phyloP scores from a whole-genome alignment of 2,329 filamentous ascomycete species.

The Hypoxylon sp. region DNA sequence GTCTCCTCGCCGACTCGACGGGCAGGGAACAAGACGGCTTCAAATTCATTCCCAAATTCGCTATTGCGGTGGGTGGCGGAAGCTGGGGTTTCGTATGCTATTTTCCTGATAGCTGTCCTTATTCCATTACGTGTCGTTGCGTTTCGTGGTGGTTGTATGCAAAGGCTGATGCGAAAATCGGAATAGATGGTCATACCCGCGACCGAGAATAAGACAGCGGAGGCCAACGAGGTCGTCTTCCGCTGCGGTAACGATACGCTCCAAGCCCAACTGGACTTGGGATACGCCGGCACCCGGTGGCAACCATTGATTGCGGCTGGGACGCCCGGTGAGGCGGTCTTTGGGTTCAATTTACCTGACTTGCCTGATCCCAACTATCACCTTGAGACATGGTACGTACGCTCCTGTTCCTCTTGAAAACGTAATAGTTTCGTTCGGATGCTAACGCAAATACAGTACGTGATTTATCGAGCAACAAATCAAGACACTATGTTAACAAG shows the following conservation, averaged over 20 bases:
- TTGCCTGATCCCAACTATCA: conserved; percentile 45
- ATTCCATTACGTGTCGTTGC: neutral
- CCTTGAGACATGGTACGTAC: conserved; percentile 40
- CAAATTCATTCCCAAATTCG: conserved; percentile 41
- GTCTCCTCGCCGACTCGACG: conserved; percentile 35
- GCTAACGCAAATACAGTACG: conserved; percentile 24
- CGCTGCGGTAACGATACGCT: conserved; percentile 38
- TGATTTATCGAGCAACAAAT: neutral
- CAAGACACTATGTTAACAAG: neutral
- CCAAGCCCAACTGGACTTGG: conserved; percentile 42
- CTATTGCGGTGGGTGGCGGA: conserved; percentile 43
- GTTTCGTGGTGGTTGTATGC: neutral
- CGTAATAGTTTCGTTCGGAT: neutral
- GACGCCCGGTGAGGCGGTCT: conserved; percentile 44
- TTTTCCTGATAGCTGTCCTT: neutral
- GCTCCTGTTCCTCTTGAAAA: neutral
- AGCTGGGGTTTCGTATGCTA: conserved; percentile 46
- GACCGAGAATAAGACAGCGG: conserved; percentile 23
- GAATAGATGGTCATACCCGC: conserved; percentile 42
- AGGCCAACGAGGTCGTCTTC: conserved; percentile 21
- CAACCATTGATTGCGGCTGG: conserved; percentile 45
- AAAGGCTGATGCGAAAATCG: neutral
- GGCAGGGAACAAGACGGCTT: conserved; percentile 38
- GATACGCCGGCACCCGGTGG: conserved; percentile 37
- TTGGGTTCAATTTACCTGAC: conserved; percentile 45